phyloP scores from a whole-genome alignment of 768 basidiomycete species.

The Leccinum obscurum region DNA sequence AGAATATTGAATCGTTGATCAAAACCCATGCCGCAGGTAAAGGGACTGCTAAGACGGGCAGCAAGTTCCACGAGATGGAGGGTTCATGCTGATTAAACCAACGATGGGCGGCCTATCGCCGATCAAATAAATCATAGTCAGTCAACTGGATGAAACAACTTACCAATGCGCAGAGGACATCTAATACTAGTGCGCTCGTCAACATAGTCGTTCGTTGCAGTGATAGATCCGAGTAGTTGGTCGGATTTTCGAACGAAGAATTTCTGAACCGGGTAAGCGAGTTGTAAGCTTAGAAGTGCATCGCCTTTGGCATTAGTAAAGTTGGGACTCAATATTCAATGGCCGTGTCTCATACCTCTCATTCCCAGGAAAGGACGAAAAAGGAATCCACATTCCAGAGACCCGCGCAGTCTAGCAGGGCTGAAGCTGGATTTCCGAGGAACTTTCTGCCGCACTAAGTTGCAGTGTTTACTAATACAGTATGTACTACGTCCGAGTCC shows the following conservation, averaged over 20 bases:
- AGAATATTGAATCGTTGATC: too few species aligned
- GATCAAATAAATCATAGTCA: background rate
- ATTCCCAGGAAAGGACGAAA: background rate
- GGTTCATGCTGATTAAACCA: too few species aligned
- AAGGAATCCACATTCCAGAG: background rate
- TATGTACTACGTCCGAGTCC: too few species aligned
- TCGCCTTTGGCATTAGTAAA: background rate
- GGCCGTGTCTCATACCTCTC: background rate
- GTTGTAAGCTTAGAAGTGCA: background rate
- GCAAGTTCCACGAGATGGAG: too few species aligned
- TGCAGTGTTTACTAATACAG: background rate
- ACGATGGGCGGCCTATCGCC: too few species aligned
- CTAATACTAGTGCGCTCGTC: conserved; percentile 7
- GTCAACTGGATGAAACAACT: background rate
- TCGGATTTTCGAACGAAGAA: background rate
- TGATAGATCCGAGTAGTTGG: background rate
- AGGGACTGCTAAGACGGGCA: too few species aligned
- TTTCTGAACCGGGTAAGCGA: conserved; percentile 11
- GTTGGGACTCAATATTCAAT: too few species aligned
- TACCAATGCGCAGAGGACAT: conserved; percentile 24
- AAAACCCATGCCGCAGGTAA: too few species aligned
- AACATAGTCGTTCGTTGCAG: conserved; percentile 10
- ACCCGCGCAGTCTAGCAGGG: background rate
- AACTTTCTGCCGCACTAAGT: background rate
- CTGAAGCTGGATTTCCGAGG: background rate